Conservation (phyloP, 768 basidiomycete species). For the Tricholoma flavovirens region DNA sequence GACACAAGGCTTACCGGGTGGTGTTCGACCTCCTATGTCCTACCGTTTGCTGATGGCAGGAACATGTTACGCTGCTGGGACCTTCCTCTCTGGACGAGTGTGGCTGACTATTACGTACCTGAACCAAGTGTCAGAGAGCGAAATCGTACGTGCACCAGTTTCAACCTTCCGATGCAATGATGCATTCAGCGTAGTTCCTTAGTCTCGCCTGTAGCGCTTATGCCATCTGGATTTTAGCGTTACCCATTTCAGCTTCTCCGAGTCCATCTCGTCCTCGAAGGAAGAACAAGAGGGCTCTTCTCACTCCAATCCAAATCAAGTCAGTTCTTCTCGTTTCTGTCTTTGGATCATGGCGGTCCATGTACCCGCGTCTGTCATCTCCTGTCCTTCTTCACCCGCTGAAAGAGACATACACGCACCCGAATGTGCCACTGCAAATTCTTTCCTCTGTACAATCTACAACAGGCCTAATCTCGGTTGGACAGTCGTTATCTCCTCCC, state of each 20-base stretch:
- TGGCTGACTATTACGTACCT: slow-evolving; percentile 25
- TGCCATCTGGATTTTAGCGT: slow-evolving; percentile 23
- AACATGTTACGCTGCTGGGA: slow-evolving; percentile 22
- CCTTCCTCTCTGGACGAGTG: slow-evolving; percentile 21
- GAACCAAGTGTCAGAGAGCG: slow-evolving; percentile 30
- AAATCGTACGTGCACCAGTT: slow-evolving; percentile 26
- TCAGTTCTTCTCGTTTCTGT: slow-evolving; percentile 23
- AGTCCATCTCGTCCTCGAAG: slow-evolving; percentile 6
- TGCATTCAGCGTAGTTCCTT: slow-evolving; percentile 20
- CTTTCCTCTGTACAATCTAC: slow-evolving; percentile 61
- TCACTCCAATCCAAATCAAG: slow-evolving; percentile 21
- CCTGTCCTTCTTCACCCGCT: slow-evolving; percentile 56
- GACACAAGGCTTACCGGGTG: not conserved
- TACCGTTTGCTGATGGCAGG: slow-evolving; percentile 20
- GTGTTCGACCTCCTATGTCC: slow-evolving; percentile 9
- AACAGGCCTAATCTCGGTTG: slow-evolving; percentile 84
- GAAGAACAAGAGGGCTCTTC: slow-evolving; percentile 12
- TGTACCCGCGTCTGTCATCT: slow-evolving; percentile 36
- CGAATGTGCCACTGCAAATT: slow-evolving; percentile 52
- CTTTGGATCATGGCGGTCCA: slow-evolving; percentile 30
- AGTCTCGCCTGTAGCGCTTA: slow-evolving; percentile 26
- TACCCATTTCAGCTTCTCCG: slow-evolving; percentile 7
- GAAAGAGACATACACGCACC: slow-evolving; percentile 43
- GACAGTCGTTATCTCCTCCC: slow-evolving; percentile 49
- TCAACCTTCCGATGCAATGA: not conserved